phyloP scores from a whole-genome alignment of 495 filamentous ascomycete species.

The Penicillium antarcticum region DNA sequence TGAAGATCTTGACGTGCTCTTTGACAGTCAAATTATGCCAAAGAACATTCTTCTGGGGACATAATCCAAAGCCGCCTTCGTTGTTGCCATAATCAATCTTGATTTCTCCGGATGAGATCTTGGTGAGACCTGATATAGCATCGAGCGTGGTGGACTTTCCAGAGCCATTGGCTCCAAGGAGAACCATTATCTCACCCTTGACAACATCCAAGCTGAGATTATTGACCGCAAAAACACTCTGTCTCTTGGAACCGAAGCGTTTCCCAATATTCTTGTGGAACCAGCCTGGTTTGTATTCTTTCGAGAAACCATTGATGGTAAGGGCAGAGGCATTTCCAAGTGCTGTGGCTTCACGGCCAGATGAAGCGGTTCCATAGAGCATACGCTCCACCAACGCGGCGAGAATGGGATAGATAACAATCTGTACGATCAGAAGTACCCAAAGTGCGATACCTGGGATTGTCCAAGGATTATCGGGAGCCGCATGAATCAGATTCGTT shows the following conservation, averaged over 20 bases:
- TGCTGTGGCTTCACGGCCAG: slow-evolving; percentile 52
- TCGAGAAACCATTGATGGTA: slow-evolving; percentile 64
- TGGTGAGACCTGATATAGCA: slow-evolving; percentile 74
- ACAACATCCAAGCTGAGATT: slow-evolving; percentile 60
- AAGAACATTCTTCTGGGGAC: slow-evolving; percentile 85
- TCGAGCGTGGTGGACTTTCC: slow-evolving; percentile 88
- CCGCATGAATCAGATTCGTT: slow-evolving; percentile 51
- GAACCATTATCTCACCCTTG: slow-evolving; percentile 74
- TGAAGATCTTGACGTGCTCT: slow-evolving; percentile 79
- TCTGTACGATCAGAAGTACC: slow-evolving; percentile 69
- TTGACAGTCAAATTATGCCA: slow-evolving; percentile 81
- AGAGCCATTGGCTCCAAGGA: slow-evolving; percentile 82
- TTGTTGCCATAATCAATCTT: slow-evolving; percentile 53
- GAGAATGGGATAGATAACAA: slow-evolving; percentile 66
- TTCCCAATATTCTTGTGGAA: slow-evolving; percentile 44
- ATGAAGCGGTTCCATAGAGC: slow-evolving; percentile 70
- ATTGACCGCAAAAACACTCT: slow-evolving; percentile 70
- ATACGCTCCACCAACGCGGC: slow-evolving; percentile 68
- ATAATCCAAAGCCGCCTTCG: slow-evolving; percentile 76
- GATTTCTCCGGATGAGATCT: slow-evolving; percentile 67
- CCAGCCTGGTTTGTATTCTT: slow-evolving; percentile 66
- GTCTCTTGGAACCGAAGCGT: slow-evolving; percentile 52
- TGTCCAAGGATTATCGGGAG: slow-evolving; percentile 59
- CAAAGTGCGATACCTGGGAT: slow-evolving; percentile 65
- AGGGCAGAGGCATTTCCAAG: slow-evolving; percentile 47